Conservation (phyloP, 768 basidiomycete genomes). For the Suillus plorans region DNA sequence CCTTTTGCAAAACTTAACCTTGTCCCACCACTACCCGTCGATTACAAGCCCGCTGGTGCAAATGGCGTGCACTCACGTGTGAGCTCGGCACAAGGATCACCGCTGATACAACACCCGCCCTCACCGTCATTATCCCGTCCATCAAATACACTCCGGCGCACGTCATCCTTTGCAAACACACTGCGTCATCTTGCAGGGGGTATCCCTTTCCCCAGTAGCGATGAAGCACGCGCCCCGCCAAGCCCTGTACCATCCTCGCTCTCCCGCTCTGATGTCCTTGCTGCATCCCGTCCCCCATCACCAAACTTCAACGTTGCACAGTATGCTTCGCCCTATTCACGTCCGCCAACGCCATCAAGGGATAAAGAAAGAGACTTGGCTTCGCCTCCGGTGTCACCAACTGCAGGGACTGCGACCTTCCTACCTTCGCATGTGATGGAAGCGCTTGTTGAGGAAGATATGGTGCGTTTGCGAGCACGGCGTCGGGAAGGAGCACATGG, state of each 20-base stretch:
- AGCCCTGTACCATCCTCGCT: slow-evolving; percentile 26
- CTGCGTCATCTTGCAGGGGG: slow-evolving; percentile 68
- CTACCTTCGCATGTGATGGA: slow-evolving; percentile 80
- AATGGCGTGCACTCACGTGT: slow-evolving; percentile 40
- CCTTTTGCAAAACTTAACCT: slow-evolving; percentile 77
- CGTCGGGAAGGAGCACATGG: slow-evolving; percentile 43
- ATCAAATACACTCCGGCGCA: slow-evolving; percentile 68
- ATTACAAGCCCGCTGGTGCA: slow-evolving; percentile 30
- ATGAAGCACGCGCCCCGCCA: slow-evolving; percentile 48
- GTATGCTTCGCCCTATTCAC: slow-evolving; percentile 76
- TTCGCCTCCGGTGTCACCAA: slow-evolving; percentile 32
- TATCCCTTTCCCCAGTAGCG: slow-evolving; percentile 66
- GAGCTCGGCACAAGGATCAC: slow-evolving; percentile 52
- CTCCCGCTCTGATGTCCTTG: slow-evolving; percentile 27
- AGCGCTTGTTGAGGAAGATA: slow-evolving; percentile 89
- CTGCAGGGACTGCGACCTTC: slow-evolving; percentile 50
- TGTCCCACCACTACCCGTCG: slow-evolving; percentile 41
- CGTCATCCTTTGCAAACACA: slow-evolving; percentile 79
- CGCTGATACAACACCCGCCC: slow-evolving; percentile 42
- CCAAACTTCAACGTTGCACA: slow-evolving; percentile 77
- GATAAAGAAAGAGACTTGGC: slow-evolving; percentile 22
- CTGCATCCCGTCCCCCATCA: slow-evolving; percentile 69
- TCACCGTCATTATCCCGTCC: slow-evolving; percentile 52
- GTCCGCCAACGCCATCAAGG: slow-evolving; percentile 43
- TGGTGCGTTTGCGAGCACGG: slow-evolving; percentile 83